A percentile compares a stretch with the other conserved stretches of the same genome.
Conservation (phyloP, 2,329 filamentous ascomycete species). For the Phialophora verrucosa region DNA sequence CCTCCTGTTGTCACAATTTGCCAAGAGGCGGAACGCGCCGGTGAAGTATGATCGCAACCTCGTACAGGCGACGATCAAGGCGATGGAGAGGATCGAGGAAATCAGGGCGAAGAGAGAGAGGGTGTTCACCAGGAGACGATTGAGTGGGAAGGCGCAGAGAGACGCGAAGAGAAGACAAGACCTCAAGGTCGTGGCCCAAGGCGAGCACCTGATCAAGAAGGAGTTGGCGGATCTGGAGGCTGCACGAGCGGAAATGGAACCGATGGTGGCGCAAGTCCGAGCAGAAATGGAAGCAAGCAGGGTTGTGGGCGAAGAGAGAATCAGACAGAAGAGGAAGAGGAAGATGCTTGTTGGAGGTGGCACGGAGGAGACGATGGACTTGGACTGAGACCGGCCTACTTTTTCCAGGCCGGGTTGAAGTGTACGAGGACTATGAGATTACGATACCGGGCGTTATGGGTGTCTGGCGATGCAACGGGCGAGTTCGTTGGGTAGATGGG, state of each 20-base stretch:
- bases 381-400: slow-evolving; percentile 47
- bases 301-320: slow-evolving; percentile 50
- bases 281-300: slow-evolving; percentile 45
- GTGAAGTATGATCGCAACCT: slow-evolving; percentile 95
- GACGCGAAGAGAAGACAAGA: slow-evolving; percentile 79
- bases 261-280: slow-evolving; percentile 41
- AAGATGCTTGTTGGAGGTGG: slow-evolving; percentile 53
- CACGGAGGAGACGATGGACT: slow-evolving; percentile 54
- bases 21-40: slow-evolving; percentile 89
- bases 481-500: background rate
- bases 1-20: slow-evolving; percentile 73
- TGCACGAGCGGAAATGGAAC: slow-evolving; percentile 46
- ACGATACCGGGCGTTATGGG: slow-evolving; percentile 20
- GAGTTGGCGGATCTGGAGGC: slow-evolving; percentile 65
- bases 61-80: slow-evolving; percentile 82
- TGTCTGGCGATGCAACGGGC: background rate
- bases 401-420: background rate
- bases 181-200: slow-evolving; percentile 85
- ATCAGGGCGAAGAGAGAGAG: slow-evolving; percentile 83
- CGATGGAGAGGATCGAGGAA: slow-evolving; percentile 89
- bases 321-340: slow-evolving; percentile 52
- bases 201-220: slow-evolving; percentile 87
- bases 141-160: slow-evolving; percentile 78
- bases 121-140: slow-evolving; percentile 90
- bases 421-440: slow-evolving; percentile 18